A percentile compares a stretch with the other conserved stretches of the same genome.
Evolutionary conservation across 1,284 basidiomycete genomes (phyloP).

Genomic region (Ganoderma boninense): DNA sequence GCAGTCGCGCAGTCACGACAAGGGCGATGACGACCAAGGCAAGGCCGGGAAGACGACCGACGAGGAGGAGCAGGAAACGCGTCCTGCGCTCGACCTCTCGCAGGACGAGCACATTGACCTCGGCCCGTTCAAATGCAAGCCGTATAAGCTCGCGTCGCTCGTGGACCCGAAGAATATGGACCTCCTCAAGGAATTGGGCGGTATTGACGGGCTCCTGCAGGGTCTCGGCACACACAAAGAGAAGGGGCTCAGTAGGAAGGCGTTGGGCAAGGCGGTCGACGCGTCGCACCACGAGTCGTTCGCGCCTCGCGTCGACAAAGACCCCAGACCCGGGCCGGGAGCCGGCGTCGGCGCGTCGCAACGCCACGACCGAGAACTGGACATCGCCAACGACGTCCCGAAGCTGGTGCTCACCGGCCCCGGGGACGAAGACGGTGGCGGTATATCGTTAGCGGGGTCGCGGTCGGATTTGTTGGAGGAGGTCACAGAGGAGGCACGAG

Average conservation of each 20-base stretch:
- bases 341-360: conserved; percentile 41
- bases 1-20: conserved; percentile 33
- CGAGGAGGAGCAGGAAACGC: conserved; percentile 40
- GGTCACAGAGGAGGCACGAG: conserved; percentile 24
- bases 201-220: conserved; percentile 70
- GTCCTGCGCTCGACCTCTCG: conserved; percentile 48
- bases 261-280: conserved; percentile 19
- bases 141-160: conserved; percentile 83
- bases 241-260: conserved; percentile 56
- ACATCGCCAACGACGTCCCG: conserved; percentile 41
- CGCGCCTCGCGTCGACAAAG: conserved; percentile 19
- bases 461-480: conserved; percentile 36
- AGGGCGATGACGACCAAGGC: conserved; percentile 30
- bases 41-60: conserved; percentile 30
- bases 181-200: conserved; percentile 78
- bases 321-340: conserved; percentile 32
- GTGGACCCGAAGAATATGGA: conserved; percentile 90
- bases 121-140: conserved; percentile 75
- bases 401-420: conserved; percentile 55
- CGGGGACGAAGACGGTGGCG: conserved; percentile 41
- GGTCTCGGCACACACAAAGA: conserved; percentile 79
- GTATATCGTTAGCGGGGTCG: conserved; percentile 26
- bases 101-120: conserved; percentile 75
- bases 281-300: conserved; percentile 24
- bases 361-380: conserved; percentile 47